These are phyloP conservation scores for Diaporthe citri DNA, from an alignment of 2,329 filamentous ascomycete species.

Conservation along the genomic window DNA sequence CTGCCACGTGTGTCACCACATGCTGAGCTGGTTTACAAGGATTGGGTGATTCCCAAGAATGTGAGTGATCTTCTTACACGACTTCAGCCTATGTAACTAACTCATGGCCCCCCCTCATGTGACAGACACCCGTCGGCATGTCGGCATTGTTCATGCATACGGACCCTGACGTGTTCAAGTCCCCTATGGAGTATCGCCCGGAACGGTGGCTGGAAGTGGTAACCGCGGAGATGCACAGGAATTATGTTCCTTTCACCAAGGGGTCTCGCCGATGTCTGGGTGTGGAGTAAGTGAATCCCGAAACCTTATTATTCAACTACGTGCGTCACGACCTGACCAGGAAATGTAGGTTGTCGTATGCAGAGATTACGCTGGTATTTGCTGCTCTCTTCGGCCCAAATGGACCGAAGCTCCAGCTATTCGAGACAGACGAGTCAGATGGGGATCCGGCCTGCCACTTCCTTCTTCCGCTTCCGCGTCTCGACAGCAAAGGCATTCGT, in stretches of 20 bases:
- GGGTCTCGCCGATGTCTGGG: conserved; percentile 7
- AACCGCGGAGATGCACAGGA: conserved; percentile 4
- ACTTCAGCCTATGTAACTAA: no score
- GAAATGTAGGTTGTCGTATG: neutral
- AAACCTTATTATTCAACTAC: neutral
- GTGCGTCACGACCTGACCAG: neutral
- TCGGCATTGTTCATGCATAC: conserved; percentile 20
- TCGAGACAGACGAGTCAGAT: conserved; percentile 2
- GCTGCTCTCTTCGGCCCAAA: conserved; percentile 1
- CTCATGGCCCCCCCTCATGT: no score
- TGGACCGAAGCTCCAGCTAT: neutral
- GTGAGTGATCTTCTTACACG: no score
- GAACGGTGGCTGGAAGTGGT: conserved; percentile 6
- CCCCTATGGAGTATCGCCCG: neutral
- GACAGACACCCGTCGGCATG: conserved; percentile 28
- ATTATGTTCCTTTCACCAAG: conserved; percentile 5
- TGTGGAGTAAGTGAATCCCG: neutral
- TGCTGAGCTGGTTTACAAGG: conserved; percentile 11
- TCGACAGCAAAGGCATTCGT: conserved; percentile 14
- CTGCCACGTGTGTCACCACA: neutral
- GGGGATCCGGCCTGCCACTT: neutral
- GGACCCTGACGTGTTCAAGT: conserved; percentile 1
- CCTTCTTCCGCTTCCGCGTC: neutral
- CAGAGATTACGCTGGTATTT: neutral
- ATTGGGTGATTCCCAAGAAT: conserved; percentile 9